Evolutionary conservation across 352 stramenopile genomes (phyloP), one percentile per base, ranked within the genome.

Genomic region (Pelagophyceae sp.): DNA sequence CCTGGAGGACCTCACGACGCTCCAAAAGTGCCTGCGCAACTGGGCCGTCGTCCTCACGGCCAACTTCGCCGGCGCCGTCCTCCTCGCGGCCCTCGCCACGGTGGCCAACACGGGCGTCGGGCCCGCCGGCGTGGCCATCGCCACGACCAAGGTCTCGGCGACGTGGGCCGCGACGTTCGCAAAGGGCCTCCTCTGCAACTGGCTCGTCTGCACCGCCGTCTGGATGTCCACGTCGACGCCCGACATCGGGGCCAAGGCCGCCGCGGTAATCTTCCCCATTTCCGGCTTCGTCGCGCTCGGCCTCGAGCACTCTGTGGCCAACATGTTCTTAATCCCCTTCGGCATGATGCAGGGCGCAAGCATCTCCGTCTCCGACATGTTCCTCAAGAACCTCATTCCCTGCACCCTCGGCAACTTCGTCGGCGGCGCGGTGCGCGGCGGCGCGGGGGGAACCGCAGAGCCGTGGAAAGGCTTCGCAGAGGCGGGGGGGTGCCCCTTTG

Each of bases 311-410:
- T 90, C 82, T 38, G 85, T 95, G 45, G 90, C 90, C n/a, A 94
- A 94, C 77, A 95, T 94, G 90, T 94, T 93, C 81, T 84, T 95
- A 32, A 89, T 94, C 83, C 90, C 90, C 38, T 81, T 93, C 50
- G 89, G 88, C 40, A 92, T 93, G 72, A 78, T 92, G 77, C 82
- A 85, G 63, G 90, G 90, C 64, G 88, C 87, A 19, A 80, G 90
- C 54, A 85, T 95, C 63, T 85, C 87, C 19, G 76, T 88, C 79
- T 64, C 45, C 54, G 80, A 91, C 72, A 84, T 92, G 33, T 82
- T 92, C 51, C 33, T 86, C n/a, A 89, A 90, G 74, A 93, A 93
- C 82, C 82, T 93, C n/a, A 82, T 92, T 71, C 88, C 88, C 50
- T 87, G 92, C 0, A 91, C 87, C 51, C 80, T 93, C 32, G 88